Conservation (phyloP, 192 early-diverging fungal genomes). For the Backusella circina region DNA sequence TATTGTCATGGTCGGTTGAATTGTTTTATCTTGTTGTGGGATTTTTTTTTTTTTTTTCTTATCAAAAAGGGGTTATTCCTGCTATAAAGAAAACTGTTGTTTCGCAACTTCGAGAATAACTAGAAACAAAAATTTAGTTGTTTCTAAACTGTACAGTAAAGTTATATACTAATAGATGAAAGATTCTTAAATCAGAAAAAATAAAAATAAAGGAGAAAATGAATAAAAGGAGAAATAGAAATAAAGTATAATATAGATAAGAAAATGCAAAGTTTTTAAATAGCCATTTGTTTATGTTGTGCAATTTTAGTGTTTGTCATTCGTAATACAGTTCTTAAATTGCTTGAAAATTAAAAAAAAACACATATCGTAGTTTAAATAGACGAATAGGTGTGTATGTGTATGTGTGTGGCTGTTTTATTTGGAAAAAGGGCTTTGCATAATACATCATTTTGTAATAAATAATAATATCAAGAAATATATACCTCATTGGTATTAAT, state of each 20-base stretch:
- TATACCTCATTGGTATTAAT: not conserved
- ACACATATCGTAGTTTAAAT: not conserved
- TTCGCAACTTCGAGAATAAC: not conserved
- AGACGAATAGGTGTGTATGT: not conserved
- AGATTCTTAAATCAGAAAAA: not conserved
- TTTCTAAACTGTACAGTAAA: not conserved
- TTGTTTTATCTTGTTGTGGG: not conserved
- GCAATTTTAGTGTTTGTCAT: conserved; percentile 1
- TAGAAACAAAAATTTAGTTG: not conserved
- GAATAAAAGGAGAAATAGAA: not conserved
- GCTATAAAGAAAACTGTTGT: not conserved
- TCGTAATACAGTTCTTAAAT: not conserved
- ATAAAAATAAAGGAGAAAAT: not conserved
- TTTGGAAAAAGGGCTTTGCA: not conserved
- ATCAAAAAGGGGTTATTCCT: not conserved
- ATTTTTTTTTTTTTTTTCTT: not conserved
- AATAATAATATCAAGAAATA: not conserved
- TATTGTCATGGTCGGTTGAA: not conserved
- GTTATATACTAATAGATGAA: not conserved
- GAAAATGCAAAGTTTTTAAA: conserved; percentile 1
- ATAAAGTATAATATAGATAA: not conserved
- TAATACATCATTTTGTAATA: not conserved
- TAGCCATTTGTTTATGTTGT: conserved; percentile 1
- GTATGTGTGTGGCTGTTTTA: not conserved
- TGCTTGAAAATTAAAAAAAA: not conserved